A percentile compares a stretch with the other conserved stretches of the same genome.
Conservation (phyloP, 495 filamentous ascomycete genomes). For the Aspergillus diversus region DNA sequence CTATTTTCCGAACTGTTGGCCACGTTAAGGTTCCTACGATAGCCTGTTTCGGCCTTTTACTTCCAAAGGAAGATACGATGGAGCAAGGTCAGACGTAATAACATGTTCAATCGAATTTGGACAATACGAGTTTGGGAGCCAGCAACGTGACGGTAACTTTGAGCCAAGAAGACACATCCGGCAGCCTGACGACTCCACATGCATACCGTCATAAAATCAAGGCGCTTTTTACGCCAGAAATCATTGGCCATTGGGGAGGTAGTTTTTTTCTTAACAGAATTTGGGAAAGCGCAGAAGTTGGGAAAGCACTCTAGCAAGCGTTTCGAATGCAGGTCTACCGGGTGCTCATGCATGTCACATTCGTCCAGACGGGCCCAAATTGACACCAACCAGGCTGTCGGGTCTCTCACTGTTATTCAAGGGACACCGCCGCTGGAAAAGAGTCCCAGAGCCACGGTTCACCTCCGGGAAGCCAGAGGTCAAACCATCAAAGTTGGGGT, state of each 20-base stretch:
- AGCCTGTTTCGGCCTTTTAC: neutral
- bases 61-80: neutral
- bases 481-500: constrained; percentile 21
- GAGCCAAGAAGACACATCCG: no score
- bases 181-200: no score
- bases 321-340: constrained; percentile 17
- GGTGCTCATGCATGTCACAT: constrained; percentile 35
- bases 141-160: no score
- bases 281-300: neutral
- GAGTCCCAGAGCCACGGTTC: constrained; percentile 49
- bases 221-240: no score
- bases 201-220: no score
- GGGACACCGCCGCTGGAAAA: constrained; percentile 19
- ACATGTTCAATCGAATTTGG: no score
- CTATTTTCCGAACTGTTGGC: neutral
- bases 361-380: constrained; percentile 17
- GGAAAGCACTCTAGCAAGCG: neutral
- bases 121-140: no score
- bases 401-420: constrained; percentile 28
- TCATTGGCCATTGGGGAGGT: no score
- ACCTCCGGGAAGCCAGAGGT: constrained; percentile 35
- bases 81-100: no score
- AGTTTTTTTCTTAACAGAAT: no score
- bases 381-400: constrained; percentile 34
- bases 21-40: neutral